A percentile compares a stretch with the other conserved stretches of the same genome.
These are phyloP conservation scores for Oryza glaberrima DNA, from an alignment of 176 grass and related monocot species.

Conservation along the genomic window DNA sequence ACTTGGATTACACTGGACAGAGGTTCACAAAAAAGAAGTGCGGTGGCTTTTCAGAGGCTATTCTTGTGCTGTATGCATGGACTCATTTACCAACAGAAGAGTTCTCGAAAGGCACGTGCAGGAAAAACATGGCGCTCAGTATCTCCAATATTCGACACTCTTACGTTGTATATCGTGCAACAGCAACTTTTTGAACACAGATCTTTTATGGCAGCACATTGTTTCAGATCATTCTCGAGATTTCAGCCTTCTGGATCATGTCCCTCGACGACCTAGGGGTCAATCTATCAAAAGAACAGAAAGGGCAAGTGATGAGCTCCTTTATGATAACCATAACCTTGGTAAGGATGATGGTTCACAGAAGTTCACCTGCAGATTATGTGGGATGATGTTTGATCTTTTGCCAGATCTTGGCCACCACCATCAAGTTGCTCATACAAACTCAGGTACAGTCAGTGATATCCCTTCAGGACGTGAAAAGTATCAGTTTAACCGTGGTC, in stretches of 20 bases:
- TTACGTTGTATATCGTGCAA: slow-evolving; percentile 87
- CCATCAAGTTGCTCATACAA: slow-evolving; percentile 81
- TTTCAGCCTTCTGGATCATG: slow-evolving; percentile 60
- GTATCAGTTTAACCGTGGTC: slow-evolving; percentile 76
- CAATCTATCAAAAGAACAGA: slow-evolving; percentile 50
- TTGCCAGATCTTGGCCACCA: slow-evolving; percentile 77
- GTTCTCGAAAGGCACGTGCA: slow-evolving; percentile 87
- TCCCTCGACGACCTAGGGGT: slow-evolving; percentile 48
- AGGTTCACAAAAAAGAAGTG: slow-evolving; percentile 88
- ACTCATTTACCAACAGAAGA: slow-evolving; percentile 90
- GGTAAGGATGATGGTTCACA: slow-evolving; percentile 56
- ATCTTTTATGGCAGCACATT: slow-evolving; percentile 90
- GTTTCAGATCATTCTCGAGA: slow-evolving; percentile 76
- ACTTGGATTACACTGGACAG: slow-evolving; percentile 82
- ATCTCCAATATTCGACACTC: slow-evolving; percentile 80
- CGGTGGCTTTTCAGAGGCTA: slow-evolving; percentile 96
- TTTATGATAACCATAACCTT: slow-evolving; percentile 45
- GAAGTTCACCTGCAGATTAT: slow-evolving; percentile 74
- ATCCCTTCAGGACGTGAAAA: slow-evolving; percentile 73
- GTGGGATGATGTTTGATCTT: slow-evolving; percentile 82
- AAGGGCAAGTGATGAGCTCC: slow-evolving; percentile 45
- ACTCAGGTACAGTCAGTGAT: slow-evolving; percentile 41
- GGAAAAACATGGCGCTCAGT: slow-evolving; percentile 80
- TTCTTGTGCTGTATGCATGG: slow-evolving; percentile 93
- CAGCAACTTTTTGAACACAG: slow-evolving; percentile 78